Evolutionary conservation across 305 asterid species (phyloP).

Genomic region (Fraxinus sp.): DNA sequence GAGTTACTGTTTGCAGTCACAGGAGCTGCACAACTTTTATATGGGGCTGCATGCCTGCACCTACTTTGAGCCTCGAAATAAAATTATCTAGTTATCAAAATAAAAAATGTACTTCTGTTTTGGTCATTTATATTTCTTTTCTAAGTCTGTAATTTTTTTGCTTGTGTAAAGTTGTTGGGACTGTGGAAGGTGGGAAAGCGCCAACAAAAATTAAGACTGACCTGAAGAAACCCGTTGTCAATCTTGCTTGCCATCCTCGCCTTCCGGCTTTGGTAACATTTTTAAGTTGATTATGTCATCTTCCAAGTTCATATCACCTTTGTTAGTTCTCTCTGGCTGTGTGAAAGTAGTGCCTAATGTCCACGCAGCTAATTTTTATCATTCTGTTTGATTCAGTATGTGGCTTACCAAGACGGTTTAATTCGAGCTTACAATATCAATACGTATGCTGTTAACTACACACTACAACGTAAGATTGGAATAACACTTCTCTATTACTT

Average conservation of each 20-base stretch:
- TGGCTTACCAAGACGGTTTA: constrained; percentile 96
- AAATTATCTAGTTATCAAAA: constrained; percentile 5
- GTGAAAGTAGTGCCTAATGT: constrained; percentile 16
- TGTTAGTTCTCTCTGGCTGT: constrained; percentile 18
- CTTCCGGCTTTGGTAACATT: constrained; percentile 83
- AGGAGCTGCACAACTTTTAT: background rate
- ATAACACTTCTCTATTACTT: constrained; percentile 21
- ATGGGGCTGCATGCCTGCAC: background rate
- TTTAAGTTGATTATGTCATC: constrained; percentile 25
- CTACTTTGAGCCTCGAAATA: background rate
- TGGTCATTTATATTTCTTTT: background rate
- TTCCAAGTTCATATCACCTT: constrained; percentile 10
- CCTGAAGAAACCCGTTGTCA: constrained; percentile 96
- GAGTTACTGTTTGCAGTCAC: background rate
- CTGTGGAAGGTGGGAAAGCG: constrained; percentile 96
- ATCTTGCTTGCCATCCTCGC: constrained; percentile 99
- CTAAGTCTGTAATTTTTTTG: constrained; percentile 34
- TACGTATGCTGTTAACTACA: constrained; percentile 91
- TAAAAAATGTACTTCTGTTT: background rate
- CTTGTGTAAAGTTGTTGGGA: constrained; percentile 82
- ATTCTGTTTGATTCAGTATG: constrained; percentile 64
- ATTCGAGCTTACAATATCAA: constrained; percentile 95
- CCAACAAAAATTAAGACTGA: constrained; percentile 99
- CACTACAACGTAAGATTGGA: constrained; percentile 81
- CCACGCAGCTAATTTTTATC: constrained; percentile 28